A percentile compares a stretch with the other conserved stretches of the same genome.
Evolutionary conservation across 495 filamentous ascomycete genomes (phyloP).

Genomic region (Viridothelium virens): DNA sequence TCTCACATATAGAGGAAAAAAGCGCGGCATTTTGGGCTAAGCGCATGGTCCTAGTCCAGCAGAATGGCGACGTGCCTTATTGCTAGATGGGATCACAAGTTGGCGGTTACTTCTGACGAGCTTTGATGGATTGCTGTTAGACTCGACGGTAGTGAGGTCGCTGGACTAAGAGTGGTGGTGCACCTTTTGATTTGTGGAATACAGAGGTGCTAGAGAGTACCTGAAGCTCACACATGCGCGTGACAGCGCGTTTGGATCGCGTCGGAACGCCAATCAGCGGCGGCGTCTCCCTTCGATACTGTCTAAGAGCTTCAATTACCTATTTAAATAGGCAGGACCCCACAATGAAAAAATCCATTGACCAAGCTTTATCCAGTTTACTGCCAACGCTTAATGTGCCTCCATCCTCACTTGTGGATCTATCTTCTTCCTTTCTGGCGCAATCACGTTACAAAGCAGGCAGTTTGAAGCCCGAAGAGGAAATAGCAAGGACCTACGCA

Average conservation of each 20-base stretch:
- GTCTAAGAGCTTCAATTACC: neutral
- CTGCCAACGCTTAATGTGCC: constrained; percentile 70
- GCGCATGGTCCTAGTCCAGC: neutral
- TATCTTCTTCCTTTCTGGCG: constrained; percentile 72
- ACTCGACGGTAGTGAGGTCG: no score
- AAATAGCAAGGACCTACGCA: constrained; percentile 76
- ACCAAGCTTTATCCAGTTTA: constrained; percentile 66
- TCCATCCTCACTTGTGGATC: constrained; percentile 64
- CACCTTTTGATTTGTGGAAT: no score
- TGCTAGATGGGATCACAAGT: neutral
- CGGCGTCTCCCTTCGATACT: no score
- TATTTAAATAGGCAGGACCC: neutral
- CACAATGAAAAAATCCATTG: constrained; percentile 63
- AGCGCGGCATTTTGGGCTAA: constrained; percentile 25
- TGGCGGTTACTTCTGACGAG: no score
- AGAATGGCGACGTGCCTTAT: neutral
- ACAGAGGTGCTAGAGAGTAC: neutral
- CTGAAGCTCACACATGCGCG: neutral
- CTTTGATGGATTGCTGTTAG: no score
- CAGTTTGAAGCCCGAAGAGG: constrained; percentile 77
- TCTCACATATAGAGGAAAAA: constrained; percentile 34
- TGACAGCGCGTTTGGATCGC: neutral
- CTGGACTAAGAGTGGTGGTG: no score
- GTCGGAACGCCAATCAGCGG: neutral
- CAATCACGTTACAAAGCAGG: constrained; percentile 76